Evolutionary conservation across 2,329 filamentous ascomycete genomes (phyloP), one percentile per base, ranked within the genome.

Genomic region (Neonectria ditissima): DNA sequence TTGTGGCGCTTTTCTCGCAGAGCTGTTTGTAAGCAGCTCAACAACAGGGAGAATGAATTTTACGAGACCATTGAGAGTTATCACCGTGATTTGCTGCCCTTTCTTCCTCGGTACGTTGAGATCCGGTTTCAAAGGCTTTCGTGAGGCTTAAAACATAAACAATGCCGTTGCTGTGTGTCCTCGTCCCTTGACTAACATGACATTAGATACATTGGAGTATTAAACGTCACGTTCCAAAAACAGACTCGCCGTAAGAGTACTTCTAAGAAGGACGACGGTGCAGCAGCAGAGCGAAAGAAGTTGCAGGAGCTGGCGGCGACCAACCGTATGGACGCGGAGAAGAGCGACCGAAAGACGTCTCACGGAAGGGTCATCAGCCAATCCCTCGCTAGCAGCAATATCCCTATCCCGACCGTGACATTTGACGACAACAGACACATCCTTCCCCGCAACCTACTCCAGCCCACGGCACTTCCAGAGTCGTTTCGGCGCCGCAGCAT

Each of bases 11-110:
- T 99, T 76, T 98, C 96, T 18, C 90, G 93, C 69, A 89, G 94
- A 73, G 96, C 96, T 59, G 94, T 99, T 11, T 99, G 96, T 84
- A 99, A 99, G 80, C 94, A 97, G 80, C 87, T 99, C 75, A 99
- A 97, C 79, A 99, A 97, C 77, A 88, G 95, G 74, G 96, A 99
- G 77, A 99, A 99, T 79, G 93, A 97, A 80, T 99, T 99, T 77
- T 99, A 99, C 79, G 96, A 99, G 80, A 96, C 91, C 58, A 93
- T 98, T 73, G 96, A 99, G 82, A 89, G 89, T 74, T 89, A 93
- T 70, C 95, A 99, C 79, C 92, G 94, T 68, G 92, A 97, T 75
- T 85, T 99, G 73, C 82, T 99, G 63, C 89, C 92, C 44, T 99
- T 98, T 76, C 84, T 99, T 68, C 96, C 96, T 68, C 93, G 94